Base-by-base conservation (phyloP, 805 yeast genomes). In the Yarrowia sp. region DNA sequence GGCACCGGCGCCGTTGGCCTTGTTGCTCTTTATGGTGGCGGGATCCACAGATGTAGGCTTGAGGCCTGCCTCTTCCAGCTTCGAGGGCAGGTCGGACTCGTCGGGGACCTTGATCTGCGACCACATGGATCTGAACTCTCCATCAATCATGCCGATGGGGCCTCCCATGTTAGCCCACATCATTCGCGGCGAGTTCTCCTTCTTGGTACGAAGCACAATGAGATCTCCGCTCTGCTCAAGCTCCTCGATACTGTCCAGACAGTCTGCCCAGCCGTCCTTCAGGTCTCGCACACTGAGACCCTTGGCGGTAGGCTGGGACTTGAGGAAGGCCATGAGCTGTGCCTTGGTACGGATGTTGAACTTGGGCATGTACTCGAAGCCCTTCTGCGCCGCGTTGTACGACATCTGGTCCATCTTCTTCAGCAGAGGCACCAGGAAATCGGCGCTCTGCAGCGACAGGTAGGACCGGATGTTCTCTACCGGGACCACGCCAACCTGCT, bases 31-130 rank as follows among this genome's bases (percentile, higher is more conserved):
- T 64, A 91, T 76, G n/a, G 88, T 83, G 41, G 91, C 89, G n/a
- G 99, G 98, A 72, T 94, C 99, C n/a, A 91, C 94, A 70, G 94
- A 88, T 0, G 98, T 93, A 9, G 99, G 99, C 73, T 91, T 94
- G 73, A 94, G 81, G n/a, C 97, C 93, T 64, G 88, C 85, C 64
- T 85, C 89, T 63, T 87, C 81, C 65, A 94, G 79, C 63, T 84
- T 83, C 62, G 86, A 84, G 24, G 96, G 96, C 64, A 94, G 78
- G 62, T 87, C 96, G 59, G 88, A 87, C 27, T 86, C 84, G 29
- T 86, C 86, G 2, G 99, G 99, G 31, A 93, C 80, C 68, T 84
- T 85, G 16, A 90, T 86, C 35, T 77, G 76, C 63, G 81, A 80
- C 99, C 99, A 94, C 81, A 87, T 82, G 42, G 78, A 80, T 41